Conservation (phyloP, 1,284 basidiomycete genomes). For the Termitomyces sp. region DNA sequence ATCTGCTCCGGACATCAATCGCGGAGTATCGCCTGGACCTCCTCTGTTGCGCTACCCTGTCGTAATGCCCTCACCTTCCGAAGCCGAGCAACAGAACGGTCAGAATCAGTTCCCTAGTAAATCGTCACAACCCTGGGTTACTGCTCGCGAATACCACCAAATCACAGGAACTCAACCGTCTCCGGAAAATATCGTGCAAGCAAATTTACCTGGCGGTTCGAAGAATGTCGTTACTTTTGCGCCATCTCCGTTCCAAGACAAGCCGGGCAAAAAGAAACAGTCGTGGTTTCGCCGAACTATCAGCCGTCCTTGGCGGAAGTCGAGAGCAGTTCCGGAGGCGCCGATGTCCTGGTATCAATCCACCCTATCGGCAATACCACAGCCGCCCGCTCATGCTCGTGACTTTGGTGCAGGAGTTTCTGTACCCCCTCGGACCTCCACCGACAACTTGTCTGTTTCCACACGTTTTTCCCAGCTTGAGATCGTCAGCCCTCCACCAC, state of each 20-base stretch:
- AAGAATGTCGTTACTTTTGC: background rate
- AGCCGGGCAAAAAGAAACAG: conserved; percentile 26
- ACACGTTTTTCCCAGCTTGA: conserved; percentile 35
- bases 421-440: conserved; percentile 4
- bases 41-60: conserved; percentile 25
- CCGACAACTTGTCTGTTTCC: conserved; percentile 23
- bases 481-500: conserved; percentile 21
- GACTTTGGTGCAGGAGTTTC: conserved; percentile 11
- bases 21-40: conserved; percentile 18
- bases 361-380: background rate
- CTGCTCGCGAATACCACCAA: conserved; percentile 26
- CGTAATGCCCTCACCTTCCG: conserved; percentile 27
- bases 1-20: conserved; percentile 6
- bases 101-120: conserved; percentile 17
- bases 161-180: conserved; percentile 18
- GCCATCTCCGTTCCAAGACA: background rate
- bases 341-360: conserved; percentile 16
- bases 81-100: conserved; percentile 22
- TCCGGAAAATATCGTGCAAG: conserved; percentile 2
- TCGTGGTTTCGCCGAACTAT: conserved; percentile 34
- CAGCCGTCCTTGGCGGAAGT: conserved; percentile 19
- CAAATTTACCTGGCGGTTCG: background rate
- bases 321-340: background rate
- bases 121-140: conserved; percentile 30
- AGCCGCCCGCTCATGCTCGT: conserved; percentile 12